Percentiles rank a stretch among this genome's conserved stretches.
Conservation (phyloP, 2,329 filamentous ascomycete genomes). For the Diplocarpon rosae region DNA sequence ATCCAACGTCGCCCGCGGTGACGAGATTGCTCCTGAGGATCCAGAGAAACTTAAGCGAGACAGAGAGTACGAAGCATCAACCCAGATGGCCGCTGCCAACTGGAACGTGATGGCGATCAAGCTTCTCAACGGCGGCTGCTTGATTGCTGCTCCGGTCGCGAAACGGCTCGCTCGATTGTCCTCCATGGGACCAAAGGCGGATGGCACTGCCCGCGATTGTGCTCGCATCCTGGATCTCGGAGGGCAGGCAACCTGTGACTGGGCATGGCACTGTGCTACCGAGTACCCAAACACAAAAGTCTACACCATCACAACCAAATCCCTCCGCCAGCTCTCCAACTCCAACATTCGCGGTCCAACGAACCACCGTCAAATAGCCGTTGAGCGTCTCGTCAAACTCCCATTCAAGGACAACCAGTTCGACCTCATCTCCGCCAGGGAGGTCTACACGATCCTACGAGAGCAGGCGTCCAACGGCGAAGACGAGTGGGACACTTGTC, state of each 20-base stretch:
- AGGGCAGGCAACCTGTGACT: constrained; percentile 76
- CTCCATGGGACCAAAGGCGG: constrained; percentile 33
- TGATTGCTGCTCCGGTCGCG: constrained; percentile 53
- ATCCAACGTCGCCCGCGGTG: constrained; percentile 62
- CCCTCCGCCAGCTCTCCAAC: constrained; percentile 58
- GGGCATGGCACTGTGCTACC: constrained; percentile 88
- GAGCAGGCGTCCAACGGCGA: constrained; percentile 53
- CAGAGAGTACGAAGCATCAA: constrained; percentile 69
- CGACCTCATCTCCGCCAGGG: constrained; percentile 81
- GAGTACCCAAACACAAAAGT: constrained; percentile 79
- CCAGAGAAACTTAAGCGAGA: constrained; percentile 54
- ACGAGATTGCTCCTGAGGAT: constrained; percentile 52
- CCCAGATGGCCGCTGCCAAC: constrained; percentile 52
- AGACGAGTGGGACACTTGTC: constrained; percentile 81
- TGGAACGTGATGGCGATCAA: constrained; percentile 53
- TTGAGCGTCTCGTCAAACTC: constrained; percentile 65
- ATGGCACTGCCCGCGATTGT: constrained; percentile 39
- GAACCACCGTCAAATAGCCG: constrained; percentile 77
- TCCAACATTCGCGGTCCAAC: constrained; percentile 68
- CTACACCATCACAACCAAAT: constrained; percentile 74
- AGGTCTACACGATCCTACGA: constrained; percentile 76
- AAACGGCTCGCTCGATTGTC: constrained; percentile 49
- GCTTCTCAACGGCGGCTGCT: constrained; percentile 50
- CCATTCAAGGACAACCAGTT: constrained; percentile 83
- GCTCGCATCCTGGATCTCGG: constrained; percentile 75